Conservation (phyloP, 495 filamentous ascomycete genomes). For the Penicillium verhagenii region DNA sequence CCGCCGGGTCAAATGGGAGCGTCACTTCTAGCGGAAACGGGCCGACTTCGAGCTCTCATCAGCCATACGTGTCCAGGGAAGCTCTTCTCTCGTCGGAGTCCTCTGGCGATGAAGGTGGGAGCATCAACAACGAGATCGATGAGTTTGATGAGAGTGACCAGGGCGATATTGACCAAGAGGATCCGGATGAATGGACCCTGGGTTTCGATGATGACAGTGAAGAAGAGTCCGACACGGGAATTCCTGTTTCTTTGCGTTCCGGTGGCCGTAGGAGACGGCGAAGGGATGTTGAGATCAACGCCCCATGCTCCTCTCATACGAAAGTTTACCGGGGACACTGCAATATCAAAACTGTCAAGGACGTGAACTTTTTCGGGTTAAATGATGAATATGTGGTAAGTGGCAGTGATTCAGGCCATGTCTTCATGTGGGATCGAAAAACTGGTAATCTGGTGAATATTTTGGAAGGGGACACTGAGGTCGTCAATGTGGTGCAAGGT, state of each 20-base stretch:
- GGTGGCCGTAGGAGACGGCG: conserved; percentile 32
- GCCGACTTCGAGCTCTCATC: not conserved
- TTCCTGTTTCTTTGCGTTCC: conserved; percentile 19
- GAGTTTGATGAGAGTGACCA: conserved; percentile 7
- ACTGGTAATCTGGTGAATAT: conserved; percentile 65
- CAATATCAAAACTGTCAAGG: conserved; percentile 74
- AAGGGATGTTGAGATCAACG: conserved; percentile 51
- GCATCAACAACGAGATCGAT: not conserved
- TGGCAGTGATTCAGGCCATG: conserved; percentile 65
- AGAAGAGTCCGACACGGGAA: conserved; percentile 26
- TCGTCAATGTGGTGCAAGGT: conserved; percentile 73
- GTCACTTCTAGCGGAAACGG: not conserved
- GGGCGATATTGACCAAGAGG: not conserved
- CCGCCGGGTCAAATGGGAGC: not conserved
- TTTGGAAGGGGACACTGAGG: conserved; percentile 68
- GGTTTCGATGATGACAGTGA: conserved; percentile 13
- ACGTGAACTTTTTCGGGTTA: conserved; percentile 70
- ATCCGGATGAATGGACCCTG: conserved; percentile 26
- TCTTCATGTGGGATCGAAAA: conserved; percentile 72
- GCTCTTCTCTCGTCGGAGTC: not conserved
- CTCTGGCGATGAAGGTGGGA: not conserved
- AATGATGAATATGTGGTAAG: conserved; percentile 75
- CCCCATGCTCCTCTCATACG: conserved; percentile 58
- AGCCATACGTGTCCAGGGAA: not conserved
- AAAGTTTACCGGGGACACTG: conserved; percentile 65